Percentiles rank a stretch among this genome's conserved stretches.
phyloP scores from a whole-genome alignment of 23 red algal species.

The Gracilaria domingensis region DNA sequence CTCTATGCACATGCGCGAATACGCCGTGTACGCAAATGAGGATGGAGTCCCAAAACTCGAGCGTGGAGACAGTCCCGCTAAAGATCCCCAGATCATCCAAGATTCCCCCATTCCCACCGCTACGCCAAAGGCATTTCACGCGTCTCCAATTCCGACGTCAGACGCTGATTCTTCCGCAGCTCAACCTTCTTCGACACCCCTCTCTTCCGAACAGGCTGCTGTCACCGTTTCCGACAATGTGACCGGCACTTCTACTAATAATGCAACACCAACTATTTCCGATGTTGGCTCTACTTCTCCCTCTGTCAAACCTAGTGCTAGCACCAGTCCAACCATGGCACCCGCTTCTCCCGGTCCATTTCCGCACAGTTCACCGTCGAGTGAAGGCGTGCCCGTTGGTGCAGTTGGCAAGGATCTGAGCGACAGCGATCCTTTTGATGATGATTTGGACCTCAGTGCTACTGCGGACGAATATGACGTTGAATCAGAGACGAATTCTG shows the following conservation, averaged over 20 bases:
- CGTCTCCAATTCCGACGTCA: background rate
- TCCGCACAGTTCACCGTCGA: background rate
- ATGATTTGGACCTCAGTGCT: slow-evolving; percentile 3
- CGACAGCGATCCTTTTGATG: background rate
- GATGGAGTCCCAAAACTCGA: slow-evolving; percentile 60
- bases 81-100: slow-evolving; percentile 47
- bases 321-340: background rate
- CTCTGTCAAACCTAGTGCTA: background rate
- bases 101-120: slow-evolving; percentile 25
- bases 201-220: background rate
- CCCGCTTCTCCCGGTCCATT: background rate
- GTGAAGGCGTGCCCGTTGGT: background rate
- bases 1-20: slow-evolving; percentile 17
- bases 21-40: slow-evolving; percentile 29
- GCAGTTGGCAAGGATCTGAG: background rate
- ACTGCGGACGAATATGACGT: slow-evolving; percentile 6
- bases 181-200: background rate
- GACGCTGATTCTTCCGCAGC: background rate
- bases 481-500: background rate
- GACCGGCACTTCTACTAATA: background rate
- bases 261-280: slow-evolving; percentile 4
- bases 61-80: slow-evolving; percentile 42
- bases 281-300: background rate
- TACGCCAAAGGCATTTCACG: background rate
- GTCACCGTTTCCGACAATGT: slow-evolving; percentile 1